Evolutionary conservation across 2,329 filamentous ascomycete genomes (phyloP).

Genomic region (Pseudogymnoascus sp.): DNA sequence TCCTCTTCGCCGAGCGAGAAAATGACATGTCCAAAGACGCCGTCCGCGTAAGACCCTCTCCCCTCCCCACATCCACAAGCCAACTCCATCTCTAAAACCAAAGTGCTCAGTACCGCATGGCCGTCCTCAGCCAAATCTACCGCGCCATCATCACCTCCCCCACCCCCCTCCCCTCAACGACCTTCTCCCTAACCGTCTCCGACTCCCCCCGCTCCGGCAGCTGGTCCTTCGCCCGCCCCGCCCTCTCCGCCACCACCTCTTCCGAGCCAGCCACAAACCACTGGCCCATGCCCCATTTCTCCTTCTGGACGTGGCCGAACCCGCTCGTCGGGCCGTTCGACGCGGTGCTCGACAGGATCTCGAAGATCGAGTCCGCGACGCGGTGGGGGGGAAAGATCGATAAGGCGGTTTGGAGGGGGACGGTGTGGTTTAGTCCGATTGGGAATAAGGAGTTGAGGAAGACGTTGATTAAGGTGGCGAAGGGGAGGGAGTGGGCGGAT

Average conservation of each 20-base stretch:
- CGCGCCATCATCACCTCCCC: constrained; percentile 44
- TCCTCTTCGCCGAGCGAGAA: constrained; percentile 35
- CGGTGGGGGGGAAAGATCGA: constrained; percentile 31
- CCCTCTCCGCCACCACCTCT: constrained; percentile 25
- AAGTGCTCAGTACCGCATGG: constrained; percentile 34
- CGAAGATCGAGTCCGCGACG: constrained; percentile 28
- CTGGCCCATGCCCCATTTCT: constrained; percentile 49
- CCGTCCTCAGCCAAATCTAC: constrained; percentile 46
- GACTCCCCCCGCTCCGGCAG: constrained; percentile 38
- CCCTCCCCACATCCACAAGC: background rate
- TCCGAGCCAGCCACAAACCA: constrained; percentile 25
- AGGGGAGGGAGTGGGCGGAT: constrained; percentile 39
- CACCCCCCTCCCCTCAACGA: constrained; percentile 39
- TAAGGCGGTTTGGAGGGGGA: constrained; percentile 43
- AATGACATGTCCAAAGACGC: constrained; percentile 34
- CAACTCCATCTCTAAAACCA: constrained; percentile 15
- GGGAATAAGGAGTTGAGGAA: constrained; percentile 21
- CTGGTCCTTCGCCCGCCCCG: constrained; percentile 40
- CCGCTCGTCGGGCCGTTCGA: constrained; percentile 40
- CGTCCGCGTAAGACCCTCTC: constrained; percentile 28
- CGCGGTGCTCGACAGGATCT: constrained; percentile 32
- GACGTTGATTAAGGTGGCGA: constrained; percentile 17
- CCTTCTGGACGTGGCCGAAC: constrained; percentile 45
- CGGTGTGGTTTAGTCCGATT: constrained; percentile 36
- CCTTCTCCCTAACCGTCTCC: constrained; percentile 44